phyloP scores from a whole-genome alignment of 164 flowering plant genomes.

The Chimonanthus salicifolius region DNA sequence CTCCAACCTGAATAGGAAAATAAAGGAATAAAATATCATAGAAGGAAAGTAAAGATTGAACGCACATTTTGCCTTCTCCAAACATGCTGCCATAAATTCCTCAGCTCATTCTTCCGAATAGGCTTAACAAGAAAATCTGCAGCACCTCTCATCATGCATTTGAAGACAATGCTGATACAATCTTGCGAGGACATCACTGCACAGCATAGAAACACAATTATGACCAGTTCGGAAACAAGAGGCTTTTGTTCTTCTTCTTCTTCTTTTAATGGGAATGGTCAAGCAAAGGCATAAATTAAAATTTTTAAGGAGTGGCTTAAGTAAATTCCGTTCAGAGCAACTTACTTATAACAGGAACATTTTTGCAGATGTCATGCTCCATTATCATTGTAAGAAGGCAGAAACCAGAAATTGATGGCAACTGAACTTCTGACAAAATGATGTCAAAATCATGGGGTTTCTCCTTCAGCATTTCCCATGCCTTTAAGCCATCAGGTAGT shows the following conservation, averaged over 20 bases:
- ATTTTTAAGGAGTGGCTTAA: not conserved
- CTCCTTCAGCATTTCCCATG: slow-evolving; percentile 82
- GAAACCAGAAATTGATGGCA: slow-evolving; percentile 86
- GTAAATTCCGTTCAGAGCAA: not conserved
- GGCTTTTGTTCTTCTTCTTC: not conserved
- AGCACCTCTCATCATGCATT: slow-evolving; percentile 94
- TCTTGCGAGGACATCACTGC: slow-evolving; percentile 97
- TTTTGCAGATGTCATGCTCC: slow-evolving; percentile 85
- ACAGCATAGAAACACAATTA: slow-evolving; percentile 5
- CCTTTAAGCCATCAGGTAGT: slow-evolving; percentile 84
- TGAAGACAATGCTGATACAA: slow-evolving; percentile 66
- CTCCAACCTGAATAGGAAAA: not conserved
- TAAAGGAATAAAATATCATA: not conserved
- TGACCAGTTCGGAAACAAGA: not conserved
- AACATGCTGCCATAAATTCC: slow-evolving; percentile 96
- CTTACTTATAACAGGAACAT: slow-evolving; percentile 95
- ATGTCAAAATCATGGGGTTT: slow-evolving; percentile 64
- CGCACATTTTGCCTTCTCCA: slow-evolving; percentile 93
- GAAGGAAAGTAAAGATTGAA: not conserved
- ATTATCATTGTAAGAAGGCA: slow-evolving; percentile 68
- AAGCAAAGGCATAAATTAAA: not conserved
- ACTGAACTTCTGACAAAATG: slow-evolving; percentile 77
- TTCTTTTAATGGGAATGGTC: not conserved
- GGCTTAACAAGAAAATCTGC: slow-evolving; percentile 96
- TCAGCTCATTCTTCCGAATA: slow-evolving; percentile 80